A percentile compares a stretch with the other conserved stretches of the same genome.
Evolutionary conservation across 1,284 basidiomycete genomes (phyloP).

Genomic region (Coriolopsis trogii): DNA sequence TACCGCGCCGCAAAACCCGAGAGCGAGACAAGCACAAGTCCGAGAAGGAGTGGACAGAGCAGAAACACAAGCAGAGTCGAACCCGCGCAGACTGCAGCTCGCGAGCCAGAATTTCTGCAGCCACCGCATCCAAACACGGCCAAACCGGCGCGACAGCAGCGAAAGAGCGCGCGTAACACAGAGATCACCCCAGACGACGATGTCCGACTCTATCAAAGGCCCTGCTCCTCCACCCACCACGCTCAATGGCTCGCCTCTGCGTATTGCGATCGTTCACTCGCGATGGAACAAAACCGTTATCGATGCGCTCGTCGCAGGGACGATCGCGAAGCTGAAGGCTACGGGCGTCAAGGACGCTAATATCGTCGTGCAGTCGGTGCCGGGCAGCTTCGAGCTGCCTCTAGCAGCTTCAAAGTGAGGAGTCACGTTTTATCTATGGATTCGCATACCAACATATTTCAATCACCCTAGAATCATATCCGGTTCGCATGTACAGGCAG

Average conservation of each 20-base stretch:
- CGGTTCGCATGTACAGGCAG: constrained; percentile 82
- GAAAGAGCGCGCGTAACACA: constrained; percentile 6
- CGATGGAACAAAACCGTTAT: constrained; percentile 92
- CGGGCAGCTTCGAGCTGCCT: constrained; percentile 94
- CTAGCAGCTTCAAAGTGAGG: constrained; percentile 80
- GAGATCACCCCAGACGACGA: constrained; percentile 20
- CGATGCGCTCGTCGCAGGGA: constrained; percentile 80
- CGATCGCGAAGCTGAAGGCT: constrained; percentile 76
- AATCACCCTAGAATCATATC: constrained; percentile 71
- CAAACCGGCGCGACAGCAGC: constrained; percentile 7
- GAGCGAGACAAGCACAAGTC: neutral
- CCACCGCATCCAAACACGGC: constrained; percentile 15
- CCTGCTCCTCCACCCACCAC: constrained; percentile 60
- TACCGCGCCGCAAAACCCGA: neutral
- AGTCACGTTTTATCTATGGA: neutral
- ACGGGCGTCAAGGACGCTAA: constrained; percentile 89
- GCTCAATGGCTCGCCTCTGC: constrained; percentile 79
- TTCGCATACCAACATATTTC: neutral
- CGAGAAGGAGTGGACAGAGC: too few species aligned
- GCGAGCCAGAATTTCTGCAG: constrained; percentile 22
- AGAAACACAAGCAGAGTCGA: too few species aligned
- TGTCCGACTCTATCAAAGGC: constrained; percentile 75
- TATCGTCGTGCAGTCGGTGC: constrained; percentile 90
- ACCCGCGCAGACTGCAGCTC: too few species aligned
- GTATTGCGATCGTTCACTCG: constrained; percentile 90